phyloP scores from a whole-genome alignment of 1,139 yeast genomes.

The Suhomyces coccinellae region DNA sequence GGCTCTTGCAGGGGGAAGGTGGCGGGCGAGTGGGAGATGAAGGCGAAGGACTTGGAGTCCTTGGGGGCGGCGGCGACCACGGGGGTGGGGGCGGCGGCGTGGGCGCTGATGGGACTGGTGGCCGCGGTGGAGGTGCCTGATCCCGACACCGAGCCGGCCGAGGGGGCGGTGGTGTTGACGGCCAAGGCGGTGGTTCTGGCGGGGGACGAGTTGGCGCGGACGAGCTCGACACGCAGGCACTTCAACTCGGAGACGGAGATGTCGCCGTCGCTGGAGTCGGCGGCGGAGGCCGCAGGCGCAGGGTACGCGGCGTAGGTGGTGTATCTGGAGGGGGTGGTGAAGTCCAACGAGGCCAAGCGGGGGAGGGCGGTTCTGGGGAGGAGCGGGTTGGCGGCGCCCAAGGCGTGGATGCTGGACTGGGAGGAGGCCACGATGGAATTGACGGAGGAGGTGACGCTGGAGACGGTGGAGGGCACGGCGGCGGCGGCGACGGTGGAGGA shows the following conservation, averaged over 20 bases:
- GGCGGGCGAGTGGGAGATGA: slow-evolving; percentile 86
- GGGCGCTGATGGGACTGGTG: not conserved
- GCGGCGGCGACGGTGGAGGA: not conserved
- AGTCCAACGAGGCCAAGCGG: slow-evolving; percentile 8
- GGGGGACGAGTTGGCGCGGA: slow-evolving; percentile 2
- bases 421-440: not conserved
- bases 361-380: slow-evolving; percentile 6
- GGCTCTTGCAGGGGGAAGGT: slow-evolving; percentile 86
- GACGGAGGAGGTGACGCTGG: not conserved
- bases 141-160: not conserved
- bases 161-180: slow-evolving; percentile 1
- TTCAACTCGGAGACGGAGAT: slow-evolving; percentile 17
- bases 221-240: slow-evolving; percentile 5
- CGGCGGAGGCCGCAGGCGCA: slow-evolving; percentile 7
- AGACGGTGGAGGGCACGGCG: not conserved
- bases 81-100: not conserved
- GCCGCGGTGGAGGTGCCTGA: slow-evolving; percentile 1
- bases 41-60: slow-evolving; percentile 59
- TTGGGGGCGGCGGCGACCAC: slow-evolving; percentile 2
- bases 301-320: not conserved
- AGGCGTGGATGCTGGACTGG: too few species aligned
- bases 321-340: slow-evolving; percentile 15
- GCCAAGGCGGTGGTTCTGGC: not conserved
- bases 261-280: slow-evolving; percentile 19
- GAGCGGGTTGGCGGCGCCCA: not conserved